phyloP scores from a whole-genome alignment of 1,139 yeast genomes.

The Saccharomyces hybrid region DNA sequence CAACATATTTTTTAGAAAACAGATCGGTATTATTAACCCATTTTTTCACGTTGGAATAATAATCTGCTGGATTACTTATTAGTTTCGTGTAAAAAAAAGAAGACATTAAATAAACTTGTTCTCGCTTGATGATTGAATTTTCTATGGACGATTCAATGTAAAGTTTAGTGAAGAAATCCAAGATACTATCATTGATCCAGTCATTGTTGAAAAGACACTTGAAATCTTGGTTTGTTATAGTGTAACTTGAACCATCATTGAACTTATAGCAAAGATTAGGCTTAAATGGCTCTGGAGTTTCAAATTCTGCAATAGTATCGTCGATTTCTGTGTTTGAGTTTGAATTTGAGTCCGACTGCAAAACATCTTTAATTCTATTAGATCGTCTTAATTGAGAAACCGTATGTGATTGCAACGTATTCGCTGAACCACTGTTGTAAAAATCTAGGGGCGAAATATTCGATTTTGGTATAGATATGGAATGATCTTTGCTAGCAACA shows the following conservation, averaged over 20 bases:
- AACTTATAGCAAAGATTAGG: conserved; percentile 51
- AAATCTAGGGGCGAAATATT: neutral
- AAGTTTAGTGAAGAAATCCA: conserved; percentile 62
- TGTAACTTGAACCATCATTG: conserved; percentile 40
- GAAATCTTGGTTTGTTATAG: conserved; percentile 53
- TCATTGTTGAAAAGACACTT: conserved; percentile 59
- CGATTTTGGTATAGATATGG: neutral
- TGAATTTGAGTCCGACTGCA: neutral
- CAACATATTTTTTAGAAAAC: conserved; percentile 50
- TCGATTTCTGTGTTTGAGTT: conserved; percentile 35
- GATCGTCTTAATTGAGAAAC: conserved; percentile 4
- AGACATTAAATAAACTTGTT: conserved; percentile 58
- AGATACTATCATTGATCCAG: conserved; percentile 69
- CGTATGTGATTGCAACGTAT: conserved; percentile 2
- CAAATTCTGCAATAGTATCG: conserved; percentile 49
- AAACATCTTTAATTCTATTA: conserved; percentile 6
- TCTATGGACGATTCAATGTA: conserved; percentile 39
- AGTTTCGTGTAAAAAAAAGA: conserved; percentile 78
- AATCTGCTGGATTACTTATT: conserved; percentile 35
- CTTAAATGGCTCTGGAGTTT: conserved; percentile 42
- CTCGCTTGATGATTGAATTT: conserved; percentile 11
- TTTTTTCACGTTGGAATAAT: conserved; percentile 57
- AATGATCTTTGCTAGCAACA: neutral
- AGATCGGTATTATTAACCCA: conserved; percentile 76
- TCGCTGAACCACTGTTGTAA: neutral